A percentile compares a stretch with the other conserved stretches of the same genome.
phyloP scores from a whole-genome alignment of 2,329 filamentous ascomycete species.

The Neofusicoccum sp. region DNA sequence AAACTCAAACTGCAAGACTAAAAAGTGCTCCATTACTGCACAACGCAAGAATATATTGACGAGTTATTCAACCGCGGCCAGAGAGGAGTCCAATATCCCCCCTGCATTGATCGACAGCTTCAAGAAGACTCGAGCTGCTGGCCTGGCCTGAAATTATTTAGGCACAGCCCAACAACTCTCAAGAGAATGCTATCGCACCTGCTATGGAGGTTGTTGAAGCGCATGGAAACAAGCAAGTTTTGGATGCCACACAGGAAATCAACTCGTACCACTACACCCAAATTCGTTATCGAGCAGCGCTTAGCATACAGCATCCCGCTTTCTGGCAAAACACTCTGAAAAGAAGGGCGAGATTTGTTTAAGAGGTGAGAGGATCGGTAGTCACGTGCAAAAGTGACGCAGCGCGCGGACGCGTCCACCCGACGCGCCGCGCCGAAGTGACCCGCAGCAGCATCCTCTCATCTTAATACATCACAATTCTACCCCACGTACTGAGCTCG shows the following conservation, averaged over 20 bases:
- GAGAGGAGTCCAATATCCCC: no score
- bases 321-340: not conserved
- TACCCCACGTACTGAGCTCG: not conserved
- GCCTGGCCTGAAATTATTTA: no score
- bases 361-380: not conserved
- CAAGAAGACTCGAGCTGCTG: no score
- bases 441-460: not conserved
- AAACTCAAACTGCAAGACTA: no score
- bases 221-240: not conserved
- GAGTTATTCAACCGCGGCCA: no score
- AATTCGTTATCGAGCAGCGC: conserved; percentile 23
- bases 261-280: no score
- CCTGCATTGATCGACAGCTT: no score
- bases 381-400: conserved; percentile 4
- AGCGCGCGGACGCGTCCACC: not conserved
- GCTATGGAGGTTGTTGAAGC: not conserved
- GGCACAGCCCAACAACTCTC: no score
- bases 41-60: no score
- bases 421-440: not conserved
- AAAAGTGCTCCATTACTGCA: no score
- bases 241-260: conserved; percentile 21
- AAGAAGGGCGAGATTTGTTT: not conserved
- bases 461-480: not conserved
- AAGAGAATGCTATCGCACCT: conserved; percentile 24
- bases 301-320: conserved; percentile 19